Percentiles rank a stretch among this genome's conserved stretches.
These are phyloP conservation scores for Phlyctochytrium bullatum DNA, from an alignment of 192 early-diverging fungal genomes.

Conservation along the genomic window DNA sequence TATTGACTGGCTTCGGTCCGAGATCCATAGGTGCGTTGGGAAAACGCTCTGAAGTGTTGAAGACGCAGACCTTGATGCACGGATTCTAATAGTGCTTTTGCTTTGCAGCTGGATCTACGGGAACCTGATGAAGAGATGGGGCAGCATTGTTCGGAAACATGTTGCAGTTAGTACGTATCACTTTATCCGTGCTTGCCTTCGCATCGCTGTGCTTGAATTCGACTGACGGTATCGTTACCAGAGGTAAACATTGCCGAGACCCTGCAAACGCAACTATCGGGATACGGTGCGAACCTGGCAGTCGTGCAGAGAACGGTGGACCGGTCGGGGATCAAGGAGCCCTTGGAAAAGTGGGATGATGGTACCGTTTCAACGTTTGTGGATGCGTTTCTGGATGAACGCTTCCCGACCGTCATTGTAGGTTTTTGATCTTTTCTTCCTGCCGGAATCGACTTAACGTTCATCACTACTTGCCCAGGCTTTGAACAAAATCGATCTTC, in stretches of 20 bases:
- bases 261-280: constrained; percentile 53
- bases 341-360: constrained; percentile 67
- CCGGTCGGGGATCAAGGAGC: constrained; percentile 48
- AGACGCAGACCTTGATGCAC: too few relatives aligned
- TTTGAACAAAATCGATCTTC: constrained; percentile 83
- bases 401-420: constrained; percentile 79
- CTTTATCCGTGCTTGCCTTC: too few relatives aligned
- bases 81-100: too few relatives aligned
- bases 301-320: constrained; percentile 50
- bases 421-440: background rate
- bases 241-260: constrained; percentile 46
- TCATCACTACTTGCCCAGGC: constrained; percentile 34
- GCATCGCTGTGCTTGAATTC: background rate
- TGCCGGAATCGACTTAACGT: background rate
- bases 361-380: constrained; percentile 59
- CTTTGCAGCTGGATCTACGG: constrained; percentile 60
- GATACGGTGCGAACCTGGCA: constrained; percentile 57
- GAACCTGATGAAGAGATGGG: constrained; percentile 71
- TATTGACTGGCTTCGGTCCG: constrained; percentile 74
- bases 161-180: constrained; percentile 46
- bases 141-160: constrained; percentile 65
- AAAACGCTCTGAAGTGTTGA: too few relatives aligned
- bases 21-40: constrained; percentile 65
- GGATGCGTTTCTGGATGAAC: constrained; percentile 65
- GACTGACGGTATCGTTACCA: too few relatives aligned